Evolutionary conservation across 108 stramenopile genomes (phyloP).

Genomic region (Halocafeteria seosinensis): DNA sequence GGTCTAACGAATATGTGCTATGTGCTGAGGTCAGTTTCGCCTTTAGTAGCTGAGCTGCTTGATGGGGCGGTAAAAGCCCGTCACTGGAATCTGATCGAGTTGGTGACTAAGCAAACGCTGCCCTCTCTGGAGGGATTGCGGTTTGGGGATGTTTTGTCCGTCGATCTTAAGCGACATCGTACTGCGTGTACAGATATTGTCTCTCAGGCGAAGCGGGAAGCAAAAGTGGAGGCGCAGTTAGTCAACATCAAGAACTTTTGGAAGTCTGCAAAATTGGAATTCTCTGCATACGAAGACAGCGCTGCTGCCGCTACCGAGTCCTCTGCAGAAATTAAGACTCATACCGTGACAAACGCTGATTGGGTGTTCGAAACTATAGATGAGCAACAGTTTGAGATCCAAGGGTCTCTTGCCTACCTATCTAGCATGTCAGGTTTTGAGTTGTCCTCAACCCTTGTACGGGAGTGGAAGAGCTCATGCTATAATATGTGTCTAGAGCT

Average conservation of each 20-base stretch:
- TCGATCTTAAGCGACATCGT: background rate
- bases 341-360: background rate
- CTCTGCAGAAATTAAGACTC: background rate
- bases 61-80: no score
- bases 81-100: no score
- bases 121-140: no score
- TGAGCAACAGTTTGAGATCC: constrained; percentile 25
- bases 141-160: background rate
- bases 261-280: constrained; percentile 3
- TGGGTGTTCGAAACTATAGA: constrained; percentile 22
- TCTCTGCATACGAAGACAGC: constrained; percentile 10
- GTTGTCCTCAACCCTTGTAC: background rate
- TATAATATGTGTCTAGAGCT: constrained; percentile 7
- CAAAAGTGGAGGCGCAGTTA: constrained; percentile 25
- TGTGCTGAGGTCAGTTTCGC: no score
- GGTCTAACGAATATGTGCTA: no score
- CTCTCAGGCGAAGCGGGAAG: constrained; percentile 23
- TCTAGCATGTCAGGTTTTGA: constrained; percentile 22
- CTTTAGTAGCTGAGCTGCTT: no score
- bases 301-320: no score
- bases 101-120: no score
- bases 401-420: constrained; percentile 10
- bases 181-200: constrained; percentile 23
- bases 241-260: constrained; percentile 19
- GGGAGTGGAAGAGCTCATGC: background rate